These are phyloP conservation scores for Lasiodiplodia sp. DNA, from an alignment of 2,329 filamentous ascomycete species.

Conservation along the genomic window DNA sequence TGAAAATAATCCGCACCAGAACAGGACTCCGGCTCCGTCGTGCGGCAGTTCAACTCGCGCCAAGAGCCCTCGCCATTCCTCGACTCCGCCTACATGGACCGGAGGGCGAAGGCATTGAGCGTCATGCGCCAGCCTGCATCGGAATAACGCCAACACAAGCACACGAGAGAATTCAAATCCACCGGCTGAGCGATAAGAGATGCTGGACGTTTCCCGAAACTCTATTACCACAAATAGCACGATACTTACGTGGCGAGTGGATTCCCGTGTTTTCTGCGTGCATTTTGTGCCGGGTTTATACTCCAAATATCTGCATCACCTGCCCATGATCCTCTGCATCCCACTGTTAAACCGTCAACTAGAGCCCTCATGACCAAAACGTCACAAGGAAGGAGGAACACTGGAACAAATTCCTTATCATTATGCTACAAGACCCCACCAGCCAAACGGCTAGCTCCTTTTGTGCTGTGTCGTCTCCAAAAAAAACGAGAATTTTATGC, in stretches of 20 bases:
- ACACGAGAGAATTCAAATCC: too few species aligned
- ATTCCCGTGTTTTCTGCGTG: neutral
- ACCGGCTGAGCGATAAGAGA: too few species aligned
- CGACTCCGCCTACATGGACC: conserved; percentile 15
- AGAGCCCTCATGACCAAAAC: neutral
- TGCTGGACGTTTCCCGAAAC: too few species aligned
- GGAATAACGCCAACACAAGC: neutral
- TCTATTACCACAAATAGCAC: too few species aligned
- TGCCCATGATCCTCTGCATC: too few species aligned
- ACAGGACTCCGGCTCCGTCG: neutral
- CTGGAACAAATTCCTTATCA: neutral
- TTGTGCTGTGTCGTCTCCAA: neutral
- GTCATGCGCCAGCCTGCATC: conserved; percentile 3
- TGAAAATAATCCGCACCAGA: conserved; percentile 1
- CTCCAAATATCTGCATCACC: too few species aligned
- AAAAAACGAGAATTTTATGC: neutral
- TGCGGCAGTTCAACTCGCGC: conserved; percentile 16
- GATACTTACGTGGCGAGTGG: too few species aligned
- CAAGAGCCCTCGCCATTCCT: conserved; percentile 22
- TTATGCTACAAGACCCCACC: conserved; percentile 18
- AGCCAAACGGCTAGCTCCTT: neutral
- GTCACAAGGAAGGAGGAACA: too few species aligned
- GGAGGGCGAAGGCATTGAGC: neutral
- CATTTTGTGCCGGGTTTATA: too few species aligned
- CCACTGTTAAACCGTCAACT: too few species aligned